Percentiles rank a stretch among this genome's conserved stretches.
Evolutionary conservation across 495 filamentous ascomycete genomes (phyloP).

Genomic region (Penicillium macrosclerotiorum): DNA sequence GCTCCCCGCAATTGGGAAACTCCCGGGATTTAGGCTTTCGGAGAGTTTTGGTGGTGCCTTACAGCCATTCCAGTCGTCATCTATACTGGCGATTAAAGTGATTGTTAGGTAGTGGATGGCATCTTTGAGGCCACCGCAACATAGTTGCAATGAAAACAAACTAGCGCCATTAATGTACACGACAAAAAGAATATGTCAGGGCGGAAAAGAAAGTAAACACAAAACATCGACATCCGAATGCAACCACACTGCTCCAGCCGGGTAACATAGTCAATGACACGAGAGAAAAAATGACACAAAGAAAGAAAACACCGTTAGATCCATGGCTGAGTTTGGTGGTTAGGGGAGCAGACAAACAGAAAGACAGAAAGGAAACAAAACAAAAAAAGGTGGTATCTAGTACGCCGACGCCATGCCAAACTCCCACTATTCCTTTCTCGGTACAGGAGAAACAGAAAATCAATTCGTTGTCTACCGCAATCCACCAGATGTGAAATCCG

Average conservation of each 20-base stretch:
- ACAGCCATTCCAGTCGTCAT: no score
- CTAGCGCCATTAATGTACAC: slow-evolving; percentile 34
- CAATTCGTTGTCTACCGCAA: slow-evolving; percentile 13
- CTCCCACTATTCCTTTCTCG: slow-evolving; percentile 14
- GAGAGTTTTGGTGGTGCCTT: no score
- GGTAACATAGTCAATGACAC: slow-evolving; percentile 14
- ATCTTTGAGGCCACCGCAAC: no score
- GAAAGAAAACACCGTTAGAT: slow-evolving; percentile 11
- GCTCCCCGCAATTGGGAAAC: slow-evolving; percentile 5
- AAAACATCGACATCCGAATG: not conserved
- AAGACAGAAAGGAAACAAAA: slow-evolving; percentile 10
- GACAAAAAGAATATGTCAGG: slow-evolving; percentile 22
- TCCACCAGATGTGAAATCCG: slow-evolving; percentile 15
- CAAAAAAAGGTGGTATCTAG: slow-evolving; percentile 37
- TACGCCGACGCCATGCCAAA: slow-evolving; percentile 29
- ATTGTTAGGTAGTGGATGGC: no score
- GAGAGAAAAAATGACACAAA: slow-evolving; percentile 8
- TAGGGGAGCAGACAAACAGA: slow-evolving; percentile 1
- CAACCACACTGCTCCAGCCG: not conserved
- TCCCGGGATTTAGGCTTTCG: no score
- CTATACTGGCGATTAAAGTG: no score
- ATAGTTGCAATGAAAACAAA: not conserved
- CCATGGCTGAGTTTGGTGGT: slow-evolving; percentile 2
- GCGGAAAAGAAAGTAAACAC: slow-evolving; percentile 11
- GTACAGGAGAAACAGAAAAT: slow-evolving; percentile 15